A percentile compares a stretch with the other conserved stretches of the same genome.
These are phyloP conservation scores for Xylariaceae sp. DNA, from an alignment of 2,329 filamentous ascomycete species.

Conservation along the genomic window DNA sequence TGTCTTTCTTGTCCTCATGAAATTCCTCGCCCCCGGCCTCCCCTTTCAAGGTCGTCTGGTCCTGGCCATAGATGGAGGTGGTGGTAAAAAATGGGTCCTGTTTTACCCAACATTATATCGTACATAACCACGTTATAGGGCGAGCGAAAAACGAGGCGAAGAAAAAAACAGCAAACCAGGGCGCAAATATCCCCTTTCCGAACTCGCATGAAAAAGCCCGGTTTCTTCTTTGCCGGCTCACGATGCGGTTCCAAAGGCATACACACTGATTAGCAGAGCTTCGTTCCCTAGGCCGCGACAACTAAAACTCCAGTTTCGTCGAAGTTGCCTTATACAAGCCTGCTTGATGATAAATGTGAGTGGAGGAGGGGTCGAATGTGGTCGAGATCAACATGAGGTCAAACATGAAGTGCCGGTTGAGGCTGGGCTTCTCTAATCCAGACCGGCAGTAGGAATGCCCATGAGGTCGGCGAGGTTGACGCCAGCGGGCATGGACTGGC, in stretches of 20 bases:
- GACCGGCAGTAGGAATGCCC: slow-evolving; percentile 48
- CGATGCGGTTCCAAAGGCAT: slow-evolving; percentile 1
- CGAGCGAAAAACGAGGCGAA: slow-evolving; percentile 2
- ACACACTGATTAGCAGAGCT: neutral
- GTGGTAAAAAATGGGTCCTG: slow-evolving; percentile 11
- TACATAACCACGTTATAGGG: slow-evolving; percentile 23
- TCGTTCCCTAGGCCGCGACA: neutral
- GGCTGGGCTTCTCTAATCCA: slow-evolving; percentile 41
- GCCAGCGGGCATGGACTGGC: slow-evolving; percentile 7
- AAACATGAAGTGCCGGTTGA: slow-evolving; percentile 10
- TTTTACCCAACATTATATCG: slow-evolving; percentile 26
- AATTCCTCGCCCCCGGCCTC: no score
- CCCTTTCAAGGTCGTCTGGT: neutral
- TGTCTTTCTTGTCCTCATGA: no score
- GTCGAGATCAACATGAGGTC: slow-evolving; percentile 15
- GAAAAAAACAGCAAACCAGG: slow-evolving; percentile 8
- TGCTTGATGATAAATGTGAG: slow-evolving; percentile 12
- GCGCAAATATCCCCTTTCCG: neutral
- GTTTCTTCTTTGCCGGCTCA: slow-evolving; percentile 4
- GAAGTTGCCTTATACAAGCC: slow-evolving; percentile 6
- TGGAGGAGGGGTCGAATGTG: slow-evolving; percentile 15
- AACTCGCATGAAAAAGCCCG: slow-evolving; percentile 1
- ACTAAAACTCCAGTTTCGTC: neutral
- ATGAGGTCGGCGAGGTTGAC: slow-evolving; percentile 41
- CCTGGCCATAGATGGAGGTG: neutral